phyloP scores from a whole-genome alignment of 1,284 basidiomycete genomes.

The Exobasidium cylindrosporum region DNA sequence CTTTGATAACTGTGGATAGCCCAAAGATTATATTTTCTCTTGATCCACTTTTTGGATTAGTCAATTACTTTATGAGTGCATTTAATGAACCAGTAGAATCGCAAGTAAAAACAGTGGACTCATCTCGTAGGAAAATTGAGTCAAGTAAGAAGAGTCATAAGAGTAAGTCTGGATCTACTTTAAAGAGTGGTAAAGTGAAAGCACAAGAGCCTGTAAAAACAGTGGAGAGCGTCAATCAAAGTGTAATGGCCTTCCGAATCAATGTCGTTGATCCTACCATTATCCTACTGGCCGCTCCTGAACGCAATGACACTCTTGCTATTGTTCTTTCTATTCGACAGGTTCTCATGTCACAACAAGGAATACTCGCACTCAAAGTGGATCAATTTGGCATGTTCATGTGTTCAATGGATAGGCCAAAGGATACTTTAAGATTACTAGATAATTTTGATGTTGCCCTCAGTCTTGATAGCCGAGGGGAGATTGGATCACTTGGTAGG shows the following conservation, averaged over 20 bases:
- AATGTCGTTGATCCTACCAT: constrained; percentile 90
- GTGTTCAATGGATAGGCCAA: constrained; percentile 74
- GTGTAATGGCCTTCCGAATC: constrained; percentile 66
- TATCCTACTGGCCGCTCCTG: constrained; percentile 82
- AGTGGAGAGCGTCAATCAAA: constrained; percentile 19
- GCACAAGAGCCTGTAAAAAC: constrained; percentile 3
- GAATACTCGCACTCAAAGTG: constrained; percentile 77
- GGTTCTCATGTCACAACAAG: constrained; percentile 88
- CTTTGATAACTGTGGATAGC: constrained; percentile 84
- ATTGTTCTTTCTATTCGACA: constrained; percentile 82
- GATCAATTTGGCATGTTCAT: constrained; percentile 89
- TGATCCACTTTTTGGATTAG: constrained; percentile 83
- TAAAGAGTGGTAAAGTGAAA: background rate
- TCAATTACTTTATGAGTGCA: constrained; percentile 77
- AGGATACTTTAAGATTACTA: constrained; percentile 84
- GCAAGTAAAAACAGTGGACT: background rate
- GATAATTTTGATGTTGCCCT: constrained; percentile 88
- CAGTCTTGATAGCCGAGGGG: constrained; percentile 78
- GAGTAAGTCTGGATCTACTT: background rate
- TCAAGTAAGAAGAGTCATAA: background rate
- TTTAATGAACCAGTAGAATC: constrained; percentile 53
- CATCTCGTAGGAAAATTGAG: background rate
- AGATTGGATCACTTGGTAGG: constrained; percentile 58
- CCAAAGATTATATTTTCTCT: constrained; percentile 91
- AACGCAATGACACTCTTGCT: constrained; percentile 75